phyloP scores from a whole-genome alignment of 306 rosid genomes.

The Glycyrrhiza uralensis region DNA sequence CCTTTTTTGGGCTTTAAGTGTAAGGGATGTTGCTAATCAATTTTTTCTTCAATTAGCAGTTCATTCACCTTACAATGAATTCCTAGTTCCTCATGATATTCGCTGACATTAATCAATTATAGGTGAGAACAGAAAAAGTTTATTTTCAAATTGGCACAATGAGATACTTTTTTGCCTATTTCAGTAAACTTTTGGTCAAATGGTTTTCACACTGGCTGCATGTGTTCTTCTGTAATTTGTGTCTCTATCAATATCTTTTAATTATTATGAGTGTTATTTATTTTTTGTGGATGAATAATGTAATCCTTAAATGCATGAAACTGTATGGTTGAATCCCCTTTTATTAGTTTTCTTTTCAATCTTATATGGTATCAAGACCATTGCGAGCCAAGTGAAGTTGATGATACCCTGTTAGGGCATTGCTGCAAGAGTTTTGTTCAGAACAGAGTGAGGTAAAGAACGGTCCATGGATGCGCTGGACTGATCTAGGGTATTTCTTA shows the following conservation, averaged over 20 bases:
- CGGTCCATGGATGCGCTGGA: conserved; percentile 18
- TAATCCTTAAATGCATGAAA: background rate
- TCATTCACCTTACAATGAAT: background rate
- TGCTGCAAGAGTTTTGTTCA: conserved; percentile 48
- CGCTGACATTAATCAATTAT: background rate
- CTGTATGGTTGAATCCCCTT: background rate
- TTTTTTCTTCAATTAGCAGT: background rate
- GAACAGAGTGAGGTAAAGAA: conserved; percentile 32
- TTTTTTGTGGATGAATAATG: background rate
- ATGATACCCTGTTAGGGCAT: conserved; percentile 46
- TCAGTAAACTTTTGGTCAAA: background rate
- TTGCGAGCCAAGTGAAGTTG: conserved; percentile 45
- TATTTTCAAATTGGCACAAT: background rate
- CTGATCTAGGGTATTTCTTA: background rate
- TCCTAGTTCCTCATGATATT: background rate
- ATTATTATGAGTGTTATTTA: background rate
- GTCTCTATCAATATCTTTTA: background rate
- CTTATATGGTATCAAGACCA: conserved; percentile 35
- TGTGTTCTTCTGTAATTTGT: background rate
- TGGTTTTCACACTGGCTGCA: background rate
- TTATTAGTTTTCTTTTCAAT: background rate
- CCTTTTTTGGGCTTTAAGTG: background rate
- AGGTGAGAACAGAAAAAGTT: background rate
- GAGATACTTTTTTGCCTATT: background rate
- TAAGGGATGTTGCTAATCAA: background rate